Base-by-base conservation (phyloP, 2,329 filamentous ascomycete species). In the Diaporthe nobilis region DNA sequence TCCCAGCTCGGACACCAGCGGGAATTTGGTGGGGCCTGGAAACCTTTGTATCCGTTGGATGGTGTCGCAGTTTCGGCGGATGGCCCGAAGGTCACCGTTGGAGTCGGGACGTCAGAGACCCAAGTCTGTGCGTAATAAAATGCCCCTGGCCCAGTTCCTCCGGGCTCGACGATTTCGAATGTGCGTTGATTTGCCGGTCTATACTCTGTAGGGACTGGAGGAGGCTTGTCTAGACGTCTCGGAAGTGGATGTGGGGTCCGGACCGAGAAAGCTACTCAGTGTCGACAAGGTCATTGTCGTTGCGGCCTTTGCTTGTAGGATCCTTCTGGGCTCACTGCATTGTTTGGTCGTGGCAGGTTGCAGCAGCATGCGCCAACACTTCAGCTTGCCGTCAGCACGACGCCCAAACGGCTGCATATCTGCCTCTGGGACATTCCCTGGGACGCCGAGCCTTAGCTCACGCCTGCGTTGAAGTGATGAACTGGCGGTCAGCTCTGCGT, bases 401-500 rank as follows among this genome's bases (percentile, higher is more conserved):
- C 15, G 57, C 71, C 57, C 57, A 53, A 44, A 63, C 34, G 44
- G 71, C 55, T 39, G 71, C 57, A 53, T 20, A 39, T 44, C 25
- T 28, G 37, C n/a, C 57, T 60, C 71, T 72, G 47, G 71, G 57
- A 28, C 44, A 72, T 63, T 72, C 71, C 71, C 44, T 72, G 71
- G 47, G 71, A 61, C 42, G 71, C 57, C 71, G 44, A 72, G 71
- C 57, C n/a, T 51, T 76, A 73, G 71, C 74, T 76, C 61, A 42
- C 57, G 67, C 74, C 68, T 51, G 60, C 74, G 73, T 70, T 60
- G 49, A 57, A 68, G 57, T 67, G 82, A 84, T 84, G 85, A 88
- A 88, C 85, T 88, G 86, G 87, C 87, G 87, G 86, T 88, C 86
- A 88, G 82, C 80, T 82, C 81, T 82, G 81, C 82, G 82, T 79